Percentiles rank a stretch among this genome's conserved stretches.
Conservation (phyloP, 192 early-diverging fungal species). For the Coemansia sp. region DNA sequence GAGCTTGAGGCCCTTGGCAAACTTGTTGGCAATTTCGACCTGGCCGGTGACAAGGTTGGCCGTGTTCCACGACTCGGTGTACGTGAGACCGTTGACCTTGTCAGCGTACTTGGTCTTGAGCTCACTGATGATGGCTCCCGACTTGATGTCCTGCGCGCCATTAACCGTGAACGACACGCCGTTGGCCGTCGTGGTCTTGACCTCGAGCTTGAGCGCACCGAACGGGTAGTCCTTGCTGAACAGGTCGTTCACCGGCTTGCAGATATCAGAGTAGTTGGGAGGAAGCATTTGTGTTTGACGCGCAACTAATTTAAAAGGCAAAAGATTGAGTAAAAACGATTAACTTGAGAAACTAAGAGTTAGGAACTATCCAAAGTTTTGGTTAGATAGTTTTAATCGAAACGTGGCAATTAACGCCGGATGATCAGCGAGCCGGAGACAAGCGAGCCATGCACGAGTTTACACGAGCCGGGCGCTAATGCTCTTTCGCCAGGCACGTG, state of each 20-base stretch:
- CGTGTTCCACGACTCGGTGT: slow-evolving; percentile 98
- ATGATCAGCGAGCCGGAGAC: too few species aligned
- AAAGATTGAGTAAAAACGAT: slow-evolving; percentile 22
- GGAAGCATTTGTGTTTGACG: slow-evolving; percentile 57
- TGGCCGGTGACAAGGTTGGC: slow-evolving; percentile 87
- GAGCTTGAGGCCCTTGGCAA: slow-evolving; percentile 96
- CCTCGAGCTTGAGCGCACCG: slow-evolving; percentile 91
- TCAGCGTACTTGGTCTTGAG: slow-evolving; percentile 98
- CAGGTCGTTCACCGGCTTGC: slow-evolving; percentile 93
- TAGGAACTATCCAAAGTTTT: too few species aligned
- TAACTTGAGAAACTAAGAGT: background rate
- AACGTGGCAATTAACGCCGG: too few species aligned
- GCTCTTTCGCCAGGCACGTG: background rate
- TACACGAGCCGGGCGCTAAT: too few species aligned
- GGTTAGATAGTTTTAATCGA: too few species aligned
- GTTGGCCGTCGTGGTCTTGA: slow-evolving; percentile 94
- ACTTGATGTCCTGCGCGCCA: slow-evolving; percentile 94
- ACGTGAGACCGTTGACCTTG: slow-evolving; percentile 88
- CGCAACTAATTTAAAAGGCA: slow-evolving; percentile 44
- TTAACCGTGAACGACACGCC: slow-evolving; percentile 97
- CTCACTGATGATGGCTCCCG: slow-evolving; percentile 90
- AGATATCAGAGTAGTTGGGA: slow-evolving; percentile 90
- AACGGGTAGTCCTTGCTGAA: slow-evolving; percentile 97
- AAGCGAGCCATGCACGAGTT: too few species aligned
- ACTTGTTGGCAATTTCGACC: slow-evolving; percentile 90